Conservation (phyloP, 1,284 basidiomycete species). For the Lignosus rhinocerotis region DNA sequence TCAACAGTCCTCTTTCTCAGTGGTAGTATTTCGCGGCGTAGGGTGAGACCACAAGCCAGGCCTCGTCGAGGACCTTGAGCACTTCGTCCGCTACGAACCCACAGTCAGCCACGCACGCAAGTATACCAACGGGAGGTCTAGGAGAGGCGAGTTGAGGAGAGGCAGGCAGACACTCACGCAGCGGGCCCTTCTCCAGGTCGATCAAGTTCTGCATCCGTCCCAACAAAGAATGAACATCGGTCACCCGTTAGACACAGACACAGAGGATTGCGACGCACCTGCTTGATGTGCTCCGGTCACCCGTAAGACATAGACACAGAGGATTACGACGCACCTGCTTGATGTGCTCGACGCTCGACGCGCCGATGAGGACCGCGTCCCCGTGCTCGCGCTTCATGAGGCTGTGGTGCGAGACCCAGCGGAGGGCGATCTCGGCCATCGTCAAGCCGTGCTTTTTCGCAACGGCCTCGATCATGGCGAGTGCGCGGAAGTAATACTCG, state of each 20-base stretch:
- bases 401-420: conserved; percentile 57
- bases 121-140: neutral
- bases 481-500: conserved; percentile 48
- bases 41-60: conserved; percentile 37
- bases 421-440: conserved; percentile 49
- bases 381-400: conserved; percentile 46
- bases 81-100: conserved; percentile 37
- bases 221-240: neutral
- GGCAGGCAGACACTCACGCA: conserved; percentile 40
- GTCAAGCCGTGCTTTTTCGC: conserved; percentile 44
- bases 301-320: neutral
- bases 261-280: neutral
- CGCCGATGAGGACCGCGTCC: conserved; percentile 54
- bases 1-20: conserved; percentile 4
- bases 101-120: neutral
- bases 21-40: conserved; percentile 34
- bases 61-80: conserved; percentile 38
- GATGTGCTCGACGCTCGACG: conserved; percentile 50
- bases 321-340: conserved; percentile 37
- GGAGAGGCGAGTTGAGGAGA: neutral
- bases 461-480: conserved; percentile 40
- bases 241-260: neutral
- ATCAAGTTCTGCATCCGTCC: conserved; percentile 42
- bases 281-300: too few relatives aligned
- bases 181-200: conserved; percentile 58